Evolutionary conservation across 2,329 filamentous ascomycete genomes (phyloP).

Genomic region (Mycogone perniciosa): DNA sequence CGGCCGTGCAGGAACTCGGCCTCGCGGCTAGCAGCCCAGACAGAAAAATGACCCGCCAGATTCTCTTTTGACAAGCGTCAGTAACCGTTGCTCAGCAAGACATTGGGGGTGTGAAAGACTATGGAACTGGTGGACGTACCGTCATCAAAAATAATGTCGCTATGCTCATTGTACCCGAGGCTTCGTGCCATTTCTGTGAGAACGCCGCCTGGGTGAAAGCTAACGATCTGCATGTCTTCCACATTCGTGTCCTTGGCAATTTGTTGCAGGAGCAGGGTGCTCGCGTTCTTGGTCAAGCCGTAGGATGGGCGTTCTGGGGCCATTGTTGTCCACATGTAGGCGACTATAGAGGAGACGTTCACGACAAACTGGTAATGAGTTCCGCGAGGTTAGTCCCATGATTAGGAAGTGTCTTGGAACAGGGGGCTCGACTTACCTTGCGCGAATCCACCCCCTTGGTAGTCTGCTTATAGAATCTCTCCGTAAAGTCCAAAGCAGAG

Average conservation of each 20-base stretch:
- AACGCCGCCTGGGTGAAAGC: conserved; percentile 19
- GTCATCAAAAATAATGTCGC: conserved; percentile 4
- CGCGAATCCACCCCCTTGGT: neutral
- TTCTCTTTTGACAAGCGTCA: neutral
- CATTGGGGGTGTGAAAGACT: neutral
- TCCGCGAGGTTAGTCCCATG: neutral
- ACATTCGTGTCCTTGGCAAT: conserved; percentile 30
- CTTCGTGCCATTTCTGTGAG: conserved; percentile 22
- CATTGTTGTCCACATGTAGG: conserved; percentile 14
- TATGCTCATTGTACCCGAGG: conserved; percentile 16
- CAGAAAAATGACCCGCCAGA: conserved; percentile 24
- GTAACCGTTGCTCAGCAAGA: neutral
- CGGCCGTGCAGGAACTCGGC: conserved; percentile 35
- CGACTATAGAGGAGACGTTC: conserved; percentile 14
- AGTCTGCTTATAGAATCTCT: conserved; percentile 16
- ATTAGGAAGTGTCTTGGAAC: neutral
- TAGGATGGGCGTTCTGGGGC: conserved; percentile 22
- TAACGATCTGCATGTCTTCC: conserved; percentile 22
- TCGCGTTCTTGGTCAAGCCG: conserved; percentile 32
- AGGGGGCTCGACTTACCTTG: conserved; percentile 7
- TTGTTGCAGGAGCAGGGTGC: conserved; percentile 30
- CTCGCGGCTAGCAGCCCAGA: conserved; percentile 34
- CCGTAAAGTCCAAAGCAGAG: conserved; percentile 13
- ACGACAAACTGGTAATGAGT: conserved; percentile 11
- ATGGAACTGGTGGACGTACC: neutral